These are phyloP conservation scores for Nemophila menziesii DNA, from an alignment of 257 asterid genomes.

Conservation along the genomic window DNA sequence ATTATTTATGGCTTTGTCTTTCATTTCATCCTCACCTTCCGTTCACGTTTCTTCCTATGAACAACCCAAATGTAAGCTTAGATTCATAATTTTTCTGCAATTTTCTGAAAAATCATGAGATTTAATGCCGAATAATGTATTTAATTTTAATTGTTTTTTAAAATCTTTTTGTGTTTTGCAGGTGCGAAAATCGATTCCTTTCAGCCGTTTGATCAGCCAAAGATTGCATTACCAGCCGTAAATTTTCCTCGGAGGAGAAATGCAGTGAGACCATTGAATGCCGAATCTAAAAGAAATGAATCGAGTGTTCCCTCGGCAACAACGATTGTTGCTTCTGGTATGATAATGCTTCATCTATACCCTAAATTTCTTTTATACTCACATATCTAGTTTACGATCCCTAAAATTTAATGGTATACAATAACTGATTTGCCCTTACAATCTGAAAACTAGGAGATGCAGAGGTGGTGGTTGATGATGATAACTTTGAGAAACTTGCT, in stretches of 20 bases:
- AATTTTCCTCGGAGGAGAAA: conserved; percentile 26
- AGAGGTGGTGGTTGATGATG: conserved; percentile 24
- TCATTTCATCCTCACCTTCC: conserved; percentile 44
- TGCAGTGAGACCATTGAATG: conserved; percentile 55
- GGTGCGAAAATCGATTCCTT: conserved; percentile 4
- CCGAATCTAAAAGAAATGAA: conserved; percentile 27
- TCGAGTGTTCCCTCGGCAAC: conserved; percentile 30
- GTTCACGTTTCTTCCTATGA: conserved; percentile 30
- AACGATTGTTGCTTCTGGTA: conserved; percentile 24
- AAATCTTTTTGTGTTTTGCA: too few relatives aligned
- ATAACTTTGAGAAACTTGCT: conserved; percentile 37
- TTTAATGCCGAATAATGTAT: too few relatives aligned
- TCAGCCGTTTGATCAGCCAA: conserved; percentile 41
- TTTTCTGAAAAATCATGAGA: too few relatives aligned
- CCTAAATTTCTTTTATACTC: neutral
- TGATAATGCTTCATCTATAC: neutral
- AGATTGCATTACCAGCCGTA: conserved; percentile 21
- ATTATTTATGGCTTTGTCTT: conserved; percentile 61
- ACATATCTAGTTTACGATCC: neutral
- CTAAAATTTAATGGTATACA: neutral
- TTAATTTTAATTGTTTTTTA: neutral
- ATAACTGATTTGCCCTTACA: neutral
- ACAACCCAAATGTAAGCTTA: conserved; percentile 43
- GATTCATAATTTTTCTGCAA: neutral
- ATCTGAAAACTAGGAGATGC: conserved; percentile 13